Evolutionary conservation across 2,329 filamentous ascomycete species (phyloP).

Genomic region (Corynespora cassiicola): DNA sequence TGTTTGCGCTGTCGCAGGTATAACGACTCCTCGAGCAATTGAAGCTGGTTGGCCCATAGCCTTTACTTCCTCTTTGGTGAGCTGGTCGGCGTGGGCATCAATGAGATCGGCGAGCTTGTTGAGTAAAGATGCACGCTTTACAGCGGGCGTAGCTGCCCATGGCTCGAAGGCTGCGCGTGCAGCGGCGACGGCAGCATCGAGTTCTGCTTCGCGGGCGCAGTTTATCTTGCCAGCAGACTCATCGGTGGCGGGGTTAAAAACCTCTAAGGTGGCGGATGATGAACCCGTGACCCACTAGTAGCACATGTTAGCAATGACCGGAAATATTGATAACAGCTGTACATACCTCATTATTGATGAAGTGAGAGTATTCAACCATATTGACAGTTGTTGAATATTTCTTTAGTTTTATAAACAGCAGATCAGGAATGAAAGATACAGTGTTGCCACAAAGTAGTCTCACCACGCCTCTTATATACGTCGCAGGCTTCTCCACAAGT

Average conservation of each 20-base stretch:
- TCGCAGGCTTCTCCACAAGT: too few relatives aligned
- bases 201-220: conserved; percentile 17
- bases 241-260: conserved; percentile 10
- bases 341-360: conserved; percentile 13
- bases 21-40: too few relatives aligned
- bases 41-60: conserved; percentile 14
- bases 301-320: background rate
- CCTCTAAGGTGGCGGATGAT: conserved; percentile 3
- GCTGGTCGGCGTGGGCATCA: conserved; percentile 4
- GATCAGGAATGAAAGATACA: too few relatives aligned
- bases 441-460: too few relatives aligned
- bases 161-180: conserved; percentile 29
- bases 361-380: too few relatives aligned
- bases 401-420: too few relatives aligned
- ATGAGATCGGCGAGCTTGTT: conserved; percentile 21
- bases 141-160: conserved; percentile 26
- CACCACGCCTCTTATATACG: too few relatives aligned
- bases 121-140: conserved; percentile 15
- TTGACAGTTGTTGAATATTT: too few relatives aligned
- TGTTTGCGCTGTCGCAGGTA: background rate
- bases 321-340: background rate
- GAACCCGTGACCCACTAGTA: conserved; percentile 4
- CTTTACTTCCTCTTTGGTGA: conserved; percentile 8
- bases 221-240: conserved; percentile 2
- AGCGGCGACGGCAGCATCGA: conserved; percentile 33